Percentiles rank a stretch among this genome's conserved stretches.
Evolutionary conservation across 768 basidiomycete species (phyloP).

Genomic region (Tulasnella sp.): DNA sequence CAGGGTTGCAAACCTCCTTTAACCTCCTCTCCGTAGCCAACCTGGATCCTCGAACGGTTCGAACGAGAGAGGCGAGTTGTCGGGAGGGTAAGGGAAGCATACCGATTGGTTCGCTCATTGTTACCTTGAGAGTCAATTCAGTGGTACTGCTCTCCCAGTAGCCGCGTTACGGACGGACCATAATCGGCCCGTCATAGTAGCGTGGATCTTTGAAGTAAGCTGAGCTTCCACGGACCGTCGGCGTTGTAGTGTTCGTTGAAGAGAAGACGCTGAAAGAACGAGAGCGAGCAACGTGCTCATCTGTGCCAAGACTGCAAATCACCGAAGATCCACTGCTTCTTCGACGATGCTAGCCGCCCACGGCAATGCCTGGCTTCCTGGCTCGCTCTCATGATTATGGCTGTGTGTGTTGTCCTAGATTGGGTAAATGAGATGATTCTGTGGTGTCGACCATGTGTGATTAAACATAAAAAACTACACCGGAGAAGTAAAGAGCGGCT

Average conservation of each 20-base stretch:
- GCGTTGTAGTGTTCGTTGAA: background rate
- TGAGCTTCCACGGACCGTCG: background rate
- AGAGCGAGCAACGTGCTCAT: background rate
- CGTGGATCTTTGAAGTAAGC: background rate
- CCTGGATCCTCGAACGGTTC: too few species aligned
- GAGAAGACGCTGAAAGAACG: background rate
- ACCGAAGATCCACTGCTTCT: background rate
- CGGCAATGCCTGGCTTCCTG: background rate
- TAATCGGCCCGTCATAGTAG: background rate
- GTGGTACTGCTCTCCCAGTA: background rate
- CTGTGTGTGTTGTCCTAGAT: background rate
- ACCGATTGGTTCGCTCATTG: background rate
- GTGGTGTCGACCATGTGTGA: background rate
- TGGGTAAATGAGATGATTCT: background rate
- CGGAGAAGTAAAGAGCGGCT: too few species aligned
- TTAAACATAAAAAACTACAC: background rate
- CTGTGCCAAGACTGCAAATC: background rate
- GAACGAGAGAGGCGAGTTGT: background rate
- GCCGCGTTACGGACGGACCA: slow-evolving; percentile 2
- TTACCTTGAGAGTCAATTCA: background rate
- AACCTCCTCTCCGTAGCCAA: too few species aligned
- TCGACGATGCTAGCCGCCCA: background rate
- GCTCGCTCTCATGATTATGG: background rate
- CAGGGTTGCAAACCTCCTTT: too few species aligned
- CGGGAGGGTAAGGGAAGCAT: background rate